Base-by-base conservation (phyloP, 208 protist species). In the Naegleria fowleri region DNA sequence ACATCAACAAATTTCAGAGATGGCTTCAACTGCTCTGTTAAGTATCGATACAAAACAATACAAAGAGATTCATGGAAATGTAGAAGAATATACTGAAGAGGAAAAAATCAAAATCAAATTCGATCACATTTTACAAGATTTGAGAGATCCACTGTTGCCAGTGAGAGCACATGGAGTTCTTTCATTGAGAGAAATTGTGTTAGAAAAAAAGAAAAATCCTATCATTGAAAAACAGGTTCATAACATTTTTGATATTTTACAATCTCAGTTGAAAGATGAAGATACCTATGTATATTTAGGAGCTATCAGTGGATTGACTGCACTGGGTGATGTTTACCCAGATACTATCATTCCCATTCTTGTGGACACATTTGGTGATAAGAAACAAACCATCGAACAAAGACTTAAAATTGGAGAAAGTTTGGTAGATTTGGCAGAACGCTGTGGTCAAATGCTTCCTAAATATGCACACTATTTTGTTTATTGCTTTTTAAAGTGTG, bases 401-500 rank as follows among this genome's bases (percentile, higher is more conserved):
- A 33, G 41, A 88, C 25, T 48, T 0, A 88, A 88, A 58, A 33
- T 88, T 11, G 85, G 85, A 11, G 85, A 88, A 88, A 22, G 16
- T 33, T 38, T 88, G 9, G 40, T 88, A 7, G 43, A 88, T 22
- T 38, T 88, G 4, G 43, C 43, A 19, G 43, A 58, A 39, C 9
- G 85, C 0, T 88, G 85, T 88, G 85, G 85, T 1, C n/a, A 48
- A 39, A 11, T 58, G 22, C 33, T 88, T 13, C 85, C 85, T 19
- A 88, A 88, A 58, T 58, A 88, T 88, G 85, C 85, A 38, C 85
- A 88, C 13, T 39, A 59, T 16, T 88, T 88, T 88, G 33, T 88
- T 29, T 58, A 39, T 13, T 88, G 41, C 16, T 39, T 88, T 48
- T 58, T 88, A 15, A 88, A 48, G 11, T n/a, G 39, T 58, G 39